A percentile compares a stretch with the other conserved stretches of the same genome.
Evolutionary conservation across 768 basidiomycete species (phyloP).

Genomic region (Neoboletus magnificus): DNA sequence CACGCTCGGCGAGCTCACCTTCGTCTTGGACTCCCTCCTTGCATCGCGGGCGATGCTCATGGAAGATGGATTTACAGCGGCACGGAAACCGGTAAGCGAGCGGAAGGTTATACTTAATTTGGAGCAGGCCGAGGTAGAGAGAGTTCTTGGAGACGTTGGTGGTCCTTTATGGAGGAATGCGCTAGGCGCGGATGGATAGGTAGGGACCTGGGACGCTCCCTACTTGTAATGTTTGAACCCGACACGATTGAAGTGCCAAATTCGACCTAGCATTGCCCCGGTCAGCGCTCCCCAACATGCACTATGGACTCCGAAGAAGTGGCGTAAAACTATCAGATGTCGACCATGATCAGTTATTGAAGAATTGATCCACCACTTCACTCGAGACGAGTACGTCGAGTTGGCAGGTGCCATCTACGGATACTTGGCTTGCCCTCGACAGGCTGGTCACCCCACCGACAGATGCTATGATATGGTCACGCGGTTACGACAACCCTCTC

Average conservation of each 20-base stretch:
- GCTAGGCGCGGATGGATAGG: conserved; percentile 21
- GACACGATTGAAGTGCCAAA: not conserved
- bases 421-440: no score
- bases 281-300: not conserved
- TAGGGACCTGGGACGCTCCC: not conserved
- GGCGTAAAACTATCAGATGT: not conserved
- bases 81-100: conserved; percentile 60
- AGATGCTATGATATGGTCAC: no score
- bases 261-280: not conserved
- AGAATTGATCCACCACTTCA: not conserved
- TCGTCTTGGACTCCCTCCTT: conserved; percentile 73
- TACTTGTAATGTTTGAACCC: not conserved
- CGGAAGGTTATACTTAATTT: conserved; percentile 76
- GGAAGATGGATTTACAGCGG: conserved; percentile 55
- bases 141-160: conserved; percentile 80
- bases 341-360: not conserved
- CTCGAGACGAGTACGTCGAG: not conserved
- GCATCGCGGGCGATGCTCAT: conserved; percentile 75
- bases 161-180: conserved; percentile 63
- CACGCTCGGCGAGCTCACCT: conserved; percentile 55
- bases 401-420: not conserved
- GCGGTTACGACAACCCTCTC: not conserved
- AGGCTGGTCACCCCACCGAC: not conserved
- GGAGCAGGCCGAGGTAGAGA: conserved; percentile 80
- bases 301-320: not conserved